phyloP scores from a whole-genome alignment of 2,329 filamentous ascomycete species.

The Fusarium cyanostomum region DNA sequence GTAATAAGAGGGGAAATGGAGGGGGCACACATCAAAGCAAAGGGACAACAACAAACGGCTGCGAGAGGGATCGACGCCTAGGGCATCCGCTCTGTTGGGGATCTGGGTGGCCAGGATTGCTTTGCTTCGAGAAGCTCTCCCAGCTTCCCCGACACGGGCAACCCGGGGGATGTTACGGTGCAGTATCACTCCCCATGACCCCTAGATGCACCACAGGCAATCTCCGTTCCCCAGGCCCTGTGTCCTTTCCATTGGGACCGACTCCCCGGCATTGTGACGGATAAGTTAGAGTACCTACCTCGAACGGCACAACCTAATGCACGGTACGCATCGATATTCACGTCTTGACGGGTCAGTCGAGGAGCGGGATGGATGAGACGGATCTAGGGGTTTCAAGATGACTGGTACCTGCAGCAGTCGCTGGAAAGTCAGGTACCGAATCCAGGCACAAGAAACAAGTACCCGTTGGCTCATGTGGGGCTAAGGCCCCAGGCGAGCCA shows the following conservation, averaged over 20 bases:
- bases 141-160: slow-evolving; percentile 32
- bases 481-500: no score
- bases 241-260: slow-evolving; percentile 38
- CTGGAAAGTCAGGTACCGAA: slow-evolving; percentile 36
- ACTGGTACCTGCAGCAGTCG: slow-evolving; percentile 36
- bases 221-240: slow-evolving; percentile 34
- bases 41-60: slow-evolving; percentile 19
- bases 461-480: no score
- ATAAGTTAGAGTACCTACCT: slow-evolving; percentile 24
- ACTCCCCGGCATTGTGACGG: slow-evolving; percentile 31
- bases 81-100: slow-evolving; percentile 38
- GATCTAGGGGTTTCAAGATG: slow-evolving; percentile 33
- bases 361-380: slow-evolving; percentile 25
- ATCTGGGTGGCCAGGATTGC: slow-evolving; percentile 29
- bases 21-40: background rate
- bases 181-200: slow-evolving; percentile 18
- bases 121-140: slow-evolving; percentile 40
- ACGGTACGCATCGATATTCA: slow-evolving; percentile 14
- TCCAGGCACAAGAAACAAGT: slow-evolving; percentile 30
- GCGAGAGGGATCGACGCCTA: slow-evolving; percentile 41
- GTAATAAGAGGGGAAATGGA: slow-evolving; percentile 24
- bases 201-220: slow-evolving; percentile 27
- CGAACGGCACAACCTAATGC: slow-evolving; percentile 9
- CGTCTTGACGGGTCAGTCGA: slow-evolving; percentile 11
- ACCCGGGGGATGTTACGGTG: slow-evolving; percentile 32